These are phyloP conservation scores for Neurospora cerealis DNA, from an alignment of 495 filamentous ascomycete genomes.

Conservation along the genomic window DNA sequence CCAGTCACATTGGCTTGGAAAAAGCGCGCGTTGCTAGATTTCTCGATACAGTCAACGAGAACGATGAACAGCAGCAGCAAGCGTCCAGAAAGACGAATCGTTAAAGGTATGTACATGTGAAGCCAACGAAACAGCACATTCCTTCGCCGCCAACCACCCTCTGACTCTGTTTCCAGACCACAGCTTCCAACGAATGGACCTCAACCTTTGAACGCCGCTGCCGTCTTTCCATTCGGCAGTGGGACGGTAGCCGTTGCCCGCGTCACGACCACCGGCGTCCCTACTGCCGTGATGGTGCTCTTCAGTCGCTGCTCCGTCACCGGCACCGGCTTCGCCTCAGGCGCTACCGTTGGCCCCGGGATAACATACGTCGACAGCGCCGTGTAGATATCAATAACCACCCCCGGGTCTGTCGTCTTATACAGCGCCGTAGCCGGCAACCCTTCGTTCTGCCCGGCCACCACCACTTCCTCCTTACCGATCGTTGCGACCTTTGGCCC, in stretches of 20 bases:
- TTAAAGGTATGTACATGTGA: neutral
- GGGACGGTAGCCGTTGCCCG: conserved; percentile 11
- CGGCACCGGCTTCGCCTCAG: conserved; percentile 21
- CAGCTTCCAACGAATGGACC: neutral
- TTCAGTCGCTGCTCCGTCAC: conserved; percentile 1
- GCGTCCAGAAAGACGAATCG: neutral
- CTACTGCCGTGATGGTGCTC: conserved; percentile 7
- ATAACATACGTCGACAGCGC: conserved; percentile 40
- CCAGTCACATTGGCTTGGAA: neutral
- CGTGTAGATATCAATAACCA: conserved; percentile 32
- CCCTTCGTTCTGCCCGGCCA: conserved; percentile 28
- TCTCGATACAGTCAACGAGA: neutral
- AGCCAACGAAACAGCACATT: neutral
- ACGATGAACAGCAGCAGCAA: fast-evolving
- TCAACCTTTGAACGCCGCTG: neutral
- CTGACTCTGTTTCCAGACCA: neutral
- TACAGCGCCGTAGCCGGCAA: conserved; percentile 23
- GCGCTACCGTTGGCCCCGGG: conserved; percentile 40
- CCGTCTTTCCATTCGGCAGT: neutral
- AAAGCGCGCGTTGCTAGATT: neutral
- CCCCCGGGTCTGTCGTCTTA: conserved; percentile 23
- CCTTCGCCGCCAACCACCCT: neutral
- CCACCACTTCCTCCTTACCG: conserved; percentile 15
- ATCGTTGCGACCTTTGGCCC: neutral
- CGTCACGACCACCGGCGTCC: conserved; percentile 17